Base-by-base conservation (phyloP, 257 asterid species). In the Solanum piurae region DNA sequence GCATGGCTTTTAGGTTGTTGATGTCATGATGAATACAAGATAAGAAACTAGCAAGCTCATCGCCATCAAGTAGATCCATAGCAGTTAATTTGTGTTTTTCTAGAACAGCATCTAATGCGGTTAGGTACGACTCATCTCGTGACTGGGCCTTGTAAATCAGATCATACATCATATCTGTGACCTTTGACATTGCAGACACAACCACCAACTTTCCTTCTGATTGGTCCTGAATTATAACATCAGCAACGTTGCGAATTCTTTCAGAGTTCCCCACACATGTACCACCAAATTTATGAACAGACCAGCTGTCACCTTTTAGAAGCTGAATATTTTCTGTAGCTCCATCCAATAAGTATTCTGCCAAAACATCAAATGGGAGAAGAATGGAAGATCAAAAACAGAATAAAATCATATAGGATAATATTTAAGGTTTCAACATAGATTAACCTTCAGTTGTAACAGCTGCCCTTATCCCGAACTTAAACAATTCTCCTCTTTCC, bases 171-270 rank as follows among this genome's bases (percentile, higher is more conserved):
- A 96, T 96, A 90, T 97, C 99, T 3, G 99, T 96, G 90, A 95
- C 99, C 93, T 97, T 96, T 40, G 99, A 95, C 98, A 96, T 96
- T 46, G 99, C 99, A 68, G 99, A 97, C 87, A 97, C 98, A 14
- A 97, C 97, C 25, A 96, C 97, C 94, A 97, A 88, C 90, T 94
- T 96, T 89, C 99, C 92, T 87, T 94, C 90, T 3, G 99, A 94
- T 83, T 87, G 93, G 87, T 97, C 99, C 84, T 89, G 91, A 72
- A 92, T 93, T 86, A 97, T 94, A 77, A 96, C 90, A 75, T 95
- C 93, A 12, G 98, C 99, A 87, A 97, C 99, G 75, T 95, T 95
- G 79, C 87, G 91, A 86, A 97, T 95, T 88, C 99, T 91, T 77
- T 97, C 98, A 36, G 99, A 92, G 90, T 90, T 93, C 82, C 99